Evolutionary conservation across 177 flowering plant species (phyloP), one percentile per base, ranked within the genome.

Genomic region (Vitis hybrid): DNA sequence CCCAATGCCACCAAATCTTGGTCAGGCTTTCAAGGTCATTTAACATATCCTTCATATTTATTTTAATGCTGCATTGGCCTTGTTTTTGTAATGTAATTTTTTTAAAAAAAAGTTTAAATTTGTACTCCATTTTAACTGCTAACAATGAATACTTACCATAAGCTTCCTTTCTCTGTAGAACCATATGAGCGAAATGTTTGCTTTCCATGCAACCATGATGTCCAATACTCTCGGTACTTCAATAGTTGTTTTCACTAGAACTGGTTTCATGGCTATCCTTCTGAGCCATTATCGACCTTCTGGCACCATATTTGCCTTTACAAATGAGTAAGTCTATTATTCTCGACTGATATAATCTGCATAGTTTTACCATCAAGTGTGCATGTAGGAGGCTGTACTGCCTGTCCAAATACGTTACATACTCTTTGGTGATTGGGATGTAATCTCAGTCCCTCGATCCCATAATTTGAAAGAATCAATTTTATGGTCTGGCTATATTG

Each of bases 151-250:
- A 52, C 65, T 78, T 8, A 73, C 65, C 19, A 40, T 52, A 58
- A 64, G 12, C 40, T 72, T 72, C 56, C 77, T 78, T 72, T 64
- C 67, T 69, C 52, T 81, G 84, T 77, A 95, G 99, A 95, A 91
- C 77, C 96, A 95, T 68, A 93, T 81, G 89, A 91, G 99, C 54
- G 99, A 91, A 82, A 91, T 96, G 97, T 96, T 96, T 84, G 98
- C 99, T 17, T 96, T 82, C 78, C 98, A 96, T 85, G 97, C 99
- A 70, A 94, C 98, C 64, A 89, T 85, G 91, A 95, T 95, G 98
- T 88, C 99, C 7, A 92, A 95, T 82, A 96, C 97, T 50, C 95
- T 96, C 60, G 92, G 95, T 64, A 93, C 94, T 49, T 89, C 99
- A 8, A 86, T 86, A 78, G 93, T 93, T 59, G 98, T 93, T 77